These are phyloP conservation scores for Fereydounia khargensis DNA, from an alignment of 1,284 basidiomycete genomes.

Conservation along the genomic window DNA sequence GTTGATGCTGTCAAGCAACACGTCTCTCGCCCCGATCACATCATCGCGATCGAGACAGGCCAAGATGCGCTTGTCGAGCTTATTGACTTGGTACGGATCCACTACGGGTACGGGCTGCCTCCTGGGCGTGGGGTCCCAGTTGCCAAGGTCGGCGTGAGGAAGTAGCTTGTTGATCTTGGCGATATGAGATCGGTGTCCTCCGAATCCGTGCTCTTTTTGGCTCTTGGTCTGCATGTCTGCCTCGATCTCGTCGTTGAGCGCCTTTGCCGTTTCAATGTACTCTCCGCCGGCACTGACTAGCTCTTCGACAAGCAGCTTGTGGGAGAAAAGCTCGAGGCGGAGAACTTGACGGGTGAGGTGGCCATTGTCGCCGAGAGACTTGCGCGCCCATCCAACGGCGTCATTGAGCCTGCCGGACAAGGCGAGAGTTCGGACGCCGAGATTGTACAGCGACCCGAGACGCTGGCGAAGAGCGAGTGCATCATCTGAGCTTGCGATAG, in stretches of 20 bases:
- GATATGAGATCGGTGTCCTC: no score
- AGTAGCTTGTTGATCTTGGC: no score
- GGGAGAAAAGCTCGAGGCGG: slow-evolving; percentile 11
- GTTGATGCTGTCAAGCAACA: no score
- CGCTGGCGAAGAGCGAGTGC: not conserved
- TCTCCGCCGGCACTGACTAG: slow-evolving; percentile 7
- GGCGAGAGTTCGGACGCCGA: slow-evolving; percentile 21
- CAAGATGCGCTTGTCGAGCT: no score
- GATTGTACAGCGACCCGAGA: slow-evolving; percentile 17
- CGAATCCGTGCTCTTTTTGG: no score
- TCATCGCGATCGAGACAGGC: slow-evolving; percentile 10
- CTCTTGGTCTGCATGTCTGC: no score
- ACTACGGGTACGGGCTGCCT: no score
- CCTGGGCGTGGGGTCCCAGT: no score
- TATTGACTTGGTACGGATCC: no score
- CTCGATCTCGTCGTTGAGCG: slow-evolving; percentile 1
- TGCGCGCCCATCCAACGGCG: slow-evolving; percentile 14
- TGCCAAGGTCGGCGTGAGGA: no score
- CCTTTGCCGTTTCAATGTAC: slow-evolving; percentile 2
- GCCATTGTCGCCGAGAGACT: no score
- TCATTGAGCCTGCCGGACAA: slow-evolving; percentile 19
- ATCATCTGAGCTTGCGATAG: slow-evolving; percentile 6
- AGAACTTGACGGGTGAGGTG: no score
- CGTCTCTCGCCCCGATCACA: slow-evolving; percentile 14
- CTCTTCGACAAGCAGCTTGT: slow-evolving; percentile 22